Percentiles rank a stretch among this genome's conserved stretches.
Evolutionary conservation across 176 grass and related monocot species (phyloP).

Genomic region (Zoysia japonica): DNA sequence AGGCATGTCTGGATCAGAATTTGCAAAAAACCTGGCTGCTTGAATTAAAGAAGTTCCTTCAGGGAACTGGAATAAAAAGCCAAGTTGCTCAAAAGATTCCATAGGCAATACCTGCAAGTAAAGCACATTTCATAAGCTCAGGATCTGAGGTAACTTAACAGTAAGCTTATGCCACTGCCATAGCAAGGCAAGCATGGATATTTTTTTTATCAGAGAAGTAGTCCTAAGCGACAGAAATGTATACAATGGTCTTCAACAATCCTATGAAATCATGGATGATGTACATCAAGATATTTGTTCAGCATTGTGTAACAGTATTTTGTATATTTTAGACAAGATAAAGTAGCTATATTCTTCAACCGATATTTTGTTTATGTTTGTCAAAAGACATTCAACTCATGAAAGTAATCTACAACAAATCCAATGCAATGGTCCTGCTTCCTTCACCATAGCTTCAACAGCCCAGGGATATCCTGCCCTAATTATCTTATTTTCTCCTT

Average conservation of each 20-base stretch:
- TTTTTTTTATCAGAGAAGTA: constrained; percentile 9
- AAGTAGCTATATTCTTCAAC: constrained; percentile 4
- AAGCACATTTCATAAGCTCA: neutral
- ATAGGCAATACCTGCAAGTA: constrained; percentile 77
- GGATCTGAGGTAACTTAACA: constrained; percentile 8
- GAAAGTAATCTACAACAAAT: constrained; percentile 26
- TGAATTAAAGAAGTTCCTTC: constrained; percentile 80
- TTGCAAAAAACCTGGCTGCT: constrained; percentile 90
- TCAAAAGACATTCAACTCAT: constrained; percentile 18
- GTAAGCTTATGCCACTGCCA: neutral
- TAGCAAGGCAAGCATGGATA: neutral
- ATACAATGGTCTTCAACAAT: constrained; percentile 15
- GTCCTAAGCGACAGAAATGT: neutral
- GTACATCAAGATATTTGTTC: constrained; percentile 16
- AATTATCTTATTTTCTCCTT: constrained; percentile 3
- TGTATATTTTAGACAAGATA: constrained; percentile 14
- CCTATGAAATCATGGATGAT: constrained; percentile 8
- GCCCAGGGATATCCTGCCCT: constrained; percentile 4
- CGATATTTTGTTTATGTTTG: neutral
- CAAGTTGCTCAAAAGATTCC: constrained; percentile 92
- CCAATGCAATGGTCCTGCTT: neutral
- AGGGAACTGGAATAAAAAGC: constrained; percentile 75
- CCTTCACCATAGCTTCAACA: constrained; percentile 17
- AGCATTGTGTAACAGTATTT: neutral
- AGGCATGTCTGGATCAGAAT: constrained; percentile 97